Base-by-base conservation (phyloP, 1,284 basidiomycete genomes). In the Ceratobasidium papillatum region DNA sequence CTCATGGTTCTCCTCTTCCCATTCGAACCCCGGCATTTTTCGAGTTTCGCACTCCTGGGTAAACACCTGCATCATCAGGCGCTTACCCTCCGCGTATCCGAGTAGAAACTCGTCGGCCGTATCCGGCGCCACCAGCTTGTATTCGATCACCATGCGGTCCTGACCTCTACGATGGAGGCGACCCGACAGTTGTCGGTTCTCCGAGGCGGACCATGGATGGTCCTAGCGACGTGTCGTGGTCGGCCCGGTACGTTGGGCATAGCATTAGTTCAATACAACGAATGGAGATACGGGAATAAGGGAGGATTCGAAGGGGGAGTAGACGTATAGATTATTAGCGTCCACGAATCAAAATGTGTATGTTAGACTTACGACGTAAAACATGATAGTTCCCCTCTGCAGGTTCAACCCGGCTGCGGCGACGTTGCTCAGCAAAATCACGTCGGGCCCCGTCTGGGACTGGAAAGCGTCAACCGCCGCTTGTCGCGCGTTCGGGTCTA, bases 301-400 rank as follows among this genome's bases (percentile, higher is more conserved):
- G 4, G 1, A 58, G 30, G 17, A 14, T 1, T n/a, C 27, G n/a
- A 25, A 36, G 54, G 12, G 30, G 5, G 52, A 8, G 52, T 19
- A 25, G 5, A 3, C 9, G 14, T 17, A 3, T 14, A 5, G 52
- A 30, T 34, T 4, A 36, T 4, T 61, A 9, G 22, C 17, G 25
- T 61, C 3, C 14, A n/a, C 7, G 3, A 47, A 1, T 8, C n/a
- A n/a, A n/a, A n/a, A n/a, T n/a, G n/a, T n/a, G n/a, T n/a, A n/a
- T n/a, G n/a, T n/a, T n/a, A n/a, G n/a, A 65, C 63, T 36, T n/a
- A 65, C 63, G 7, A 65, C 17, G 45, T 27, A 65, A 4, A 65
- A 1, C 3, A 47, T 11, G 1, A 65, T 19, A 22, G 45, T 34
- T 5, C 63, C 63, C 1, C 47, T 25, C 19, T 65, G 63, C 32